These are phyloP conservation scores for Gaultheria prostrata DNA, from an alignment of 148 eudicot genomes.

Conservation along the genomic window DNA sequence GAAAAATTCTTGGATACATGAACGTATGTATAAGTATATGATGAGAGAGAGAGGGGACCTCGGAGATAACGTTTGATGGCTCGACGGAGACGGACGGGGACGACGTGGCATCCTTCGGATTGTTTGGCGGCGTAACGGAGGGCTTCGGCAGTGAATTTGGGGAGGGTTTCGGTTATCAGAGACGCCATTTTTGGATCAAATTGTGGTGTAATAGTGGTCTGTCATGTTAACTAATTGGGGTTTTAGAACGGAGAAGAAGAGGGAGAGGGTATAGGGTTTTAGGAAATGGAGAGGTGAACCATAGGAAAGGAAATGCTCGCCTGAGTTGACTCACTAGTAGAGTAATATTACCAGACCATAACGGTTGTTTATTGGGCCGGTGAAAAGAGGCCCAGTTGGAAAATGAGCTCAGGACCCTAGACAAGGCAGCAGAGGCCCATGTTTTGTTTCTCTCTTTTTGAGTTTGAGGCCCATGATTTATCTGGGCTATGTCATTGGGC, in stretches of 20 bases:
- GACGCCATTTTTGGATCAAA: constrained; percentile 45
- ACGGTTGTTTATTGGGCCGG: no score
- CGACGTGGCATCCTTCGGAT: constrained; percentile 55
- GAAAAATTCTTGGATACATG: neutral
- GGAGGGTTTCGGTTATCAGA: constrained; percentile 38
- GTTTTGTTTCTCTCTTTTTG: neutral
- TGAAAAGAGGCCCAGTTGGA: neutral
- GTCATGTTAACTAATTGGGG: neutral
- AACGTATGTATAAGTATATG: neutral
- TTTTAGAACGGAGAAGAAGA: neutral
- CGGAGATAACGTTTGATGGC: constrained; percentile 54
- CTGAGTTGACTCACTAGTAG: neutral
- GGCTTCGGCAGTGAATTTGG: constrained; percentile 54
- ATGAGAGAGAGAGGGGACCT: constrained; percentile 37
- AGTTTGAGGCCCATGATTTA: neutral
- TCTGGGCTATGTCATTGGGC: neutral
- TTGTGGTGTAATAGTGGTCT: neutral
- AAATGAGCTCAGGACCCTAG: neutral
- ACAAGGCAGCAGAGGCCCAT: neutral
- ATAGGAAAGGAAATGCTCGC: neutral
- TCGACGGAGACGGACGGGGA: constrained; percentile 73
- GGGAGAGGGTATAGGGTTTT: neutral
- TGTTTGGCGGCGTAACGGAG: constrained; percentile 69
- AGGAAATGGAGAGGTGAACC: neutral
- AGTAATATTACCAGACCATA: neutral